A percentile compares a stretch with the other conserved stretches of the same genome.
These are phyloP conservation scores for Verticillium albo-atrum DNA, from an alignment of 2,329 filamentous ascomycete species.

Conservation along the genomic window DNA sequence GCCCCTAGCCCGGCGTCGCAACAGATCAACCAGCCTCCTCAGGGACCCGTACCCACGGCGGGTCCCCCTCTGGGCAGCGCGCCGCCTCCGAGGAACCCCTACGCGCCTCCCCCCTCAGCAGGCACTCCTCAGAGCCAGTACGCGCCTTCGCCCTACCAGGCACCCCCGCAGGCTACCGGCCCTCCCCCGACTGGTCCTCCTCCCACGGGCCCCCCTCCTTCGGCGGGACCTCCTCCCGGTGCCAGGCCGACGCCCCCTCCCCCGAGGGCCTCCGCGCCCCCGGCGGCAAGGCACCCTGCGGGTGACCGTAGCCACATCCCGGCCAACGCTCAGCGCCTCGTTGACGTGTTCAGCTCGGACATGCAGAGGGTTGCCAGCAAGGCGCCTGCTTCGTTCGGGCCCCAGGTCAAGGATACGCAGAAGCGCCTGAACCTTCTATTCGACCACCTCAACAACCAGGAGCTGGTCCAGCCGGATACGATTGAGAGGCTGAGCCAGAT, in stretches of 20 bases:
- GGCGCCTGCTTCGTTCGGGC: conserved; percentile 80
- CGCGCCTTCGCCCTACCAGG: conserved; percentile 50
- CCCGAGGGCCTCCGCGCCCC: conserved; percentile 43
- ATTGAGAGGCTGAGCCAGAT: conserved; percentile 62
- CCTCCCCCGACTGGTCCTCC: conserved; percentile 26
- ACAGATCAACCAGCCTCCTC: conserved; percentile 41
- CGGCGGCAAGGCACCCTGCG: conserved; percentile 66
- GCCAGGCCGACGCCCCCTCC: conserved; percentile 39
- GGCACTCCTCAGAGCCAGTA: conserved; percentile 50
- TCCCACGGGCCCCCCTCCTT: conserved; percentile 35
- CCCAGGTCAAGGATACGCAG: conserved; percentile 89
- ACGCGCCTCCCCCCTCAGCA: conserved; percentile 41
- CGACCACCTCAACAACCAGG: conserved; percentile 94
- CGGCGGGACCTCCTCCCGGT: conserved; percentile 11
- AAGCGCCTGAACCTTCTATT: conserved; percentile 92
- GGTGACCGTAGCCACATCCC: conserved; percentile 92
- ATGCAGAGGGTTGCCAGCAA: conserved; percentile 85
- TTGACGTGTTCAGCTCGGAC: conserved; percentile 75
- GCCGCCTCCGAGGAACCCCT: conserved; percentile 37
- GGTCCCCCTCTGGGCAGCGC: conserved; percentile 33
- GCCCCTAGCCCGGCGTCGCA: conserved; percentile 57
- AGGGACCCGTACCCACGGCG: conserved; percentile 27
- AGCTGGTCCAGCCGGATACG: conserved; percentile 78
- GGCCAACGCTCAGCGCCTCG: conserved; percentile 67
- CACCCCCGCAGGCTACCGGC: conserved; percentile 25